Evolutionary conservation across 176 grass and related monocot genomes (phyloP).

Genomic region (Phyllostachys edulis): DNA sequence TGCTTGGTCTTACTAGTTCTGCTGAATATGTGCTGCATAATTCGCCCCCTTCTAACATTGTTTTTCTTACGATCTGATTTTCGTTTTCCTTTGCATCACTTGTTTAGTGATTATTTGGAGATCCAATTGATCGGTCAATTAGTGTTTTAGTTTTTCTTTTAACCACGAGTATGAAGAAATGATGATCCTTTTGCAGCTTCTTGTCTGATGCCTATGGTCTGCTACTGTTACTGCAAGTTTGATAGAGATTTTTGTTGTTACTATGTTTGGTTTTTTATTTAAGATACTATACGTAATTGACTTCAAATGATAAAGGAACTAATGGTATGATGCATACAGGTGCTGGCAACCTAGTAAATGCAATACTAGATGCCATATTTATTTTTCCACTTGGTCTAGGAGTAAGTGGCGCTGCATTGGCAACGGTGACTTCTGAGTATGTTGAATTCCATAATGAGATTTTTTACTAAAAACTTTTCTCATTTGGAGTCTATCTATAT

Average conservation of each 20-base stretch:
- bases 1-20: too few species aligned
- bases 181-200: too few species aligned
- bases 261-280: background rate
- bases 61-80: too few species aligned
- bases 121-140: too few species aligned
- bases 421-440: conserved; percentile 90
- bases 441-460: conserved; percentile 37
- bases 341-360: conserved; percentile 86
- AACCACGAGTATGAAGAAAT: too few species aligned
- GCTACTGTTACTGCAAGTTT: background rate
- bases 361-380: conserved; percentile 68
- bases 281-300: background rate
- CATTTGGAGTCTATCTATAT: background rate
- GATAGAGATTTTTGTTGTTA: background rate
- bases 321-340: conserved; percentile 37
- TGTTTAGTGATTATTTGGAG: too few species aligned
- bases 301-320: background rate
- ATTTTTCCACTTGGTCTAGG: conserved; percentile 88
- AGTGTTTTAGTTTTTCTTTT: too few species aligned
- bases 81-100: too few species aligned
- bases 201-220: background rate
- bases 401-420: conserved; percentile 84
- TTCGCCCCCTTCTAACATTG: too few species aligned
- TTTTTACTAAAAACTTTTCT: conserved; percentile 23
- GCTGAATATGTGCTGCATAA: too few species aligned